These are phyloP conservation scores for Epichloe baconii DNA, from an alignment of 2,329 filamentous ascomycete species.

Conservation along the genomic window DNA sequence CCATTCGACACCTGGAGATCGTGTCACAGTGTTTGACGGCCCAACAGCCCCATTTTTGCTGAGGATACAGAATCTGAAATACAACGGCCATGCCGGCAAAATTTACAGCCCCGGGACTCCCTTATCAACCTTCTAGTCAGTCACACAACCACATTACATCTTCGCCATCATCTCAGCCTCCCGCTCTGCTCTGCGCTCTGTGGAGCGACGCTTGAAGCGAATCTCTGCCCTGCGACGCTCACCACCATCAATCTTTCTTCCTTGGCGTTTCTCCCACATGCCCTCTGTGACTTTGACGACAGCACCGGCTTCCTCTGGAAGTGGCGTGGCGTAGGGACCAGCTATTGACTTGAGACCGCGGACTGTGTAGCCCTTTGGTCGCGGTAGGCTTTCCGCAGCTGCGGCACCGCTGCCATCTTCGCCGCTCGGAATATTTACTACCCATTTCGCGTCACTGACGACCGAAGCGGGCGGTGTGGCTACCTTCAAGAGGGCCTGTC, in stretches of 20 bases:
- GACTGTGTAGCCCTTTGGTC: conserved; percentile 44
- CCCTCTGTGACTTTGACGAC: conserved; percentile 64
- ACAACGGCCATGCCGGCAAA: not conserved
- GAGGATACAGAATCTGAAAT: not conserved
- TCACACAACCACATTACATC: conserved; percentile 12
- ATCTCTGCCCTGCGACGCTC: conserved; percentile 81
- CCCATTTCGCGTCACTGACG: conserved; percentile 33
- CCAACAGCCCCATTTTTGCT: too few relatives aligned
- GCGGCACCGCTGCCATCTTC: conserved; percentile 20
- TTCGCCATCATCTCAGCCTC: conserved; percentile 26
- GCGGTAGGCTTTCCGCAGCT: conserved; percentile 10
- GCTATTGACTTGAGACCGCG: conserved; percentile 54
- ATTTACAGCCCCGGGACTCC: not conserved
- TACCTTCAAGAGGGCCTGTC: conserved; percentile 38
- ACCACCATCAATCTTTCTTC: conserved; percentile 90
- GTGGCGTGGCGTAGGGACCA: conserved; percentile 59
- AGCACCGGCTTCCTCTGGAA: conserved; percentile 53
- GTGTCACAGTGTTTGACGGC: too few relatives aligned
- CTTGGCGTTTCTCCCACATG: conserved; percentile 81
- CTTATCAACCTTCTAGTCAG: not conserved
- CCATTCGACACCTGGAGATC: too few relatives aligned
- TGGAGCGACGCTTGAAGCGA: conserved; percentile 70
- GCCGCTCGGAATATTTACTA: conserved; percentile 41
- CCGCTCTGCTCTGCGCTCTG: conserved; percentile 60
- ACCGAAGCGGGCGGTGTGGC: conserved; percentile 25